phyloP scores from a whole-genome alignment of 164 flowering plant species.

The Nelumbo lutea region DNA sequence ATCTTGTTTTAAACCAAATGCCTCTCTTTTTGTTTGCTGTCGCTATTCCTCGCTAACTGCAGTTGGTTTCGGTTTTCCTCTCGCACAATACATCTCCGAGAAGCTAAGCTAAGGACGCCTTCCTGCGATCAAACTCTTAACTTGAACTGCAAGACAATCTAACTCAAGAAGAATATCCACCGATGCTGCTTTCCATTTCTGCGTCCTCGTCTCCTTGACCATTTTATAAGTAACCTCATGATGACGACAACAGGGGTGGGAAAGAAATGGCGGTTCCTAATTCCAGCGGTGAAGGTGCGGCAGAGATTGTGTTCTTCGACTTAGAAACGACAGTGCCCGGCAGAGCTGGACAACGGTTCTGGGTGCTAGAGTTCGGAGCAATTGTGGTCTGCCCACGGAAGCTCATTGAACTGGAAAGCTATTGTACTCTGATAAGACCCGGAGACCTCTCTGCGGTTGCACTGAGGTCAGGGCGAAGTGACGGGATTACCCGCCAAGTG shows the following conservation, averaged over 20 bases:
- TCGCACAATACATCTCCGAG: conserved; percentile 23
- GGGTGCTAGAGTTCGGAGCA: conserved; percentile 84
- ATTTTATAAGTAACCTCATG: conserved; percentile 15
- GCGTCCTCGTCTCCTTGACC: conserved; percentile 1
- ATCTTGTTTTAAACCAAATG: not conserved
- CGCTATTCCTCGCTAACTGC: conserved; percentile 21
- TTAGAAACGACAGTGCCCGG: conserved; percentile 81
- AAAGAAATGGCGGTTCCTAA: conserved; percentile 8
- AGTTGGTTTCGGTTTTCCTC: conserved; percentile 7
- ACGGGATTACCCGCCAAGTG: conserved; percentile 60
- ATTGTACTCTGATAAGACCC: conserved; percentile 72
- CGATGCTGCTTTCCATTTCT: conserved; percentile 1
- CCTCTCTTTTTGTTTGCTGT: not conserved
- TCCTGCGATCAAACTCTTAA: conserved; percentile 21
- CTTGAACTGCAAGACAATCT: conserved; percentile 58
- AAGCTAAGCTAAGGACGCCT: conserved; percentile 36
- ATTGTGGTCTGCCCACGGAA: conserved; percentile 71
- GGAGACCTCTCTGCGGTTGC: conserved; percentile 57
- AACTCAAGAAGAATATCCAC: conserved; percentile 31
- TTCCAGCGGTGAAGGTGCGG: not conserved
- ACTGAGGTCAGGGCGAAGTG: conserved; percentile 38
- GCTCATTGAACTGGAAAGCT: conserved; percentile 73
- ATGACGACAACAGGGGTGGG: not conserved
- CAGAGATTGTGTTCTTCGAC: conserved; percentile 85
- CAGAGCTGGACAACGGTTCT: conserved; percentile 47